Evolutionary conservation across 2,329 filamentous ascomycete genomes (phyloP).

Genomic region (Pseudopyricularia javanii): DNA sequence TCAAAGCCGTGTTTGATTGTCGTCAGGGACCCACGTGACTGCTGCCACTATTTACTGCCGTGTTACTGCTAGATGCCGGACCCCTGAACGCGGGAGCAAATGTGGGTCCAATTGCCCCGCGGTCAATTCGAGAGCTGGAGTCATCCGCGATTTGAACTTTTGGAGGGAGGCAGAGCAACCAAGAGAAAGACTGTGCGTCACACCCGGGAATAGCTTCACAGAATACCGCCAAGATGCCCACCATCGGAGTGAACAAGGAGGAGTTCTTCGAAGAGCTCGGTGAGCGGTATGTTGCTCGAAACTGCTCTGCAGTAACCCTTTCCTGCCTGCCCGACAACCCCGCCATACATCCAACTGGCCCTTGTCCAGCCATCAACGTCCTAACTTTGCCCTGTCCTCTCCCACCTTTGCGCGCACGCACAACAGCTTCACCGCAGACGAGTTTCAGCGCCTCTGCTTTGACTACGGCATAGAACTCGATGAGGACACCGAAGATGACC

Average conservation of each 20-base stretch:
- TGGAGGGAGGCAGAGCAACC: background rate
- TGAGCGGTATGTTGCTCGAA: background rate
- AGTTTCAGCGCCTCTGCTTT: conserved; percentile 97
- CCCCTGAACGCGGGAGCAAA: background rate
- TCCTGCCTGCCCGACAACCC: background rate
- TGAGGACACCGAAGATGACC: conserved; percentile 73
- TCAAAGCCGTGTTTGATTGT: too few species aligned
- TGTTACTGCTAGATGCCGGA: background rate
- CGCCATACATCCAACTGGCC: background rate
- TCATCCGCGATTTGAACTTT: background rate
- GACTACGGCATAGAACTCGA: conserved; percentile 97
- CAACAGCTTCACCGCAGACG: conserved; percentile 70
- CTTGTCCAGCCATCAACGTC: background rate
- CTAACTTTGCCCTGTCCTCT: background rate
- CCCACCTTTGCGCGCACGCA: background rate
- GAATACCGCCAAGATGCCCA: conserved; percentile 1
- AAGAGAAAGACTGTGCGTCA: background rate
- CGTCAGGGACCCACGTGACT: background rate
- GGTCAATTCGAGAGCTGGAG: background rate
- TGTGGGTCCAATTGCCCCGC: background rate
- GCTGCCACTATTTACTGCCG: background rate
- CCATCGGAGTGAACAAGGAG: conserved; percentile 3
- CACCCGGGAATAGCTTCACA: conserved; percentile 1
- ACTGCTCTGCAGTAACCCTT: background rate
- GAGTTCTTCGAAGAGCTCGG: conserved; percentile 4